Percentiles rank a stretch among this genome's conserved stretches.
Evolutionary conservation across 192 early-diverging fungal species (phyloP).

Genomic region (Kickxella alabastrina): DNA sequence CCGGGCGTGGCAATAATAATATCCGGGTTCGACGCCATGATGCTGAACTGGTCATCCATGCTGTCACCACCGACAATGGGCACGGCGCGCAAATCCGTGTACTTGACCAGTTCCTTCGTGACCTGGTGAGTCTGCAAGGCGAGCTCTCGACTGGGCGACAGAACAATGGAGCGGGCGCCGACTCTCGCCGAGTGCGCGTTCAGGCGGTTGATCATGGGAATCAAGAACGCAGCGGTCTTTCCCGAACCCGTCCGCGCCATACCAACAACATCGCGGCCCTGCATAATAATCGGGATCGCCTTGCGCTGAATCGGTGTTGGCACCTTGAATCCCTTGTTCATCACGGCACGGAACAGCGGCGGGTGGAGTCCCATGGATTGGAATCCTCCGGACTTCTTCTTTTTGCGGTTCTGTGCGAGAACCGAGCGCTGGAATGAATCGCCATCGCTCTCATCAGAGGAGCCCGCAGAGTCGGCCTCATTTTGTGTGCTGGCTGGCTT

Average conservation of each 20-base stretch:
- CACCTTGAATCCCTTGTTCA: slow-evolving; percentile 92
- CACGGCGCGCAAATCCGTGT: slow-evolving; percentile 85
- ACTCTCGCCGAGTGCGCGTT: slow-evolving; percentile 87
- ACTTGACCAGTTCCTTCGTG: slow-evolving; percentile 85
- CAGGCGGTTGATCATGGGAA: slow-evolving; percentile 86
- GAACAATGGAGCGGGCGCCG: slow-evolving; percentile 72
- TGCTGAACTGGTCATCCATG: slow-evolving; percentile 94
- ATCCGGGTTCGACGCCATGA: slow-evolving; percentile 92
- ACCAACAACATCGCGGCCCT: slow-evolving; percentile 91
- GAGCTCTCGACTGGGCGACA: slow-evolving; percentile 94
- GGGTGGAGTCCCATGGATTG: slow-evolving; percentile 94
- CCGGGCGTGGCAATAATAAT: slow-evolving; percentile 84
- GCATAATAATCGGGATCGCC: slow-evolving; percentile 86
- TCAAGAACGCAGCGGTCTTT: slow-evolving; percentile 93
- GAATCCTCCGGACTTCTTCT: slow-evolving; percentile 96
- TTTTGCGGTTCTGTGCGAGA: slow-evolving; percentile 75
- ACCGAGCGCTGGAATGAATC: slow-evolving; percentile 40
- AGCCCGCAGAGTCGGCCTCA: not conserved
- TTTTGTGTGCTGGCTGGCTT: not conserved
- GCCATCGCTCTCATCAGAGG: slow-evolving; percentile 23
- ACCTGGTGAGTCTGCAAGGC: slow-evolving; percentile 96
- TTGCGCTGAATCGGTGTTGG: slow-evolving; percentile 99
- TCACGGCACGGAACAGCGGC: slow-evolving; percentile 77
- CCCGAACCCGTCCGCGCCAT: slow-evolving; percentile 99
- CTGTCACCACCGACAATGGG: slow-evolving; percentile 94